Conservation (phyloP, 768 basidiomycete genomes). For the Dioszegia crocea region DNA sequence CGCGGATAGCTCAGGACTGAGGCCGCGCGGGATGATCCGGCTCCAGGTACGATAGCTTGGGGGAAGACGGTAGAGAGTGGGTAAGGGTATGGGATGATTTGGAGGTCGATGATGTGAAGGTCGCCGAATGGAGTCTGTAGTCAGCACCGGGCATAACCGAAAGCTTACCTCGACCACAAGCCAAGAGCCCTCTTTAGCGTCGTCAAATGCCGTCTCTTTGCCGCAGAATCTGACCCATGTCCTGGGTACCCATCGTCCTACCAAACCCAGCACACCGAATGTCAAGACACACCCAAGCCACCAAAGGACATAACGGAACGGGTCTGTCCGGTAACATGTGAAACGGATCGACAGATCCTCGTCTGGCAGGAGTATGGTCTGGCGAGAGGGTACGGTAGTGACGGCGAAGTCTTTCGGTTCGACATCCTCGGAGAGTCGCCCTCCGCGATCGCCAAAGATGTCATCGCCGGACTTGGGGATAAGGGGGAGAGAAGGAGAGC, state of each 20-base stretch:
- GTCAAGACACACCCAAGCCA: constrained; percentile 62
- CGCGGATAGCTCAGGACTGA: constrained; percentile 17
- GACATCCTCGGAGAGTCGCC: constrained; percentile 15
- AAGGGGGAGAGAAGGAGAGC: constrained; percentile 46
- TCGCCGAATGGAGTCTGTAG: constrained; percentile 78
- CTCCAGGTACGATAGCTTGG: constrained; percentile 26
- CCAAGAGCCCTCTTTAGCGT: constrained; percentile 60
- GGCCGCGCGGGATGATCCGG: constrained; percentile 19
- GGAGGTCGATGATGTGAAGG: constrained; percentile 69
- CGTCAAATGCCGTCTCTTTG: constrained; percentile 72
- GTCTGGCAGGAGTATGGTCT: constrained; percentile 77
- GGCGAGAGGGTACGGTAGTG: constrained; percentile 53
- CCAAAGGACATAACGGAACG: constrained; percentile 68
- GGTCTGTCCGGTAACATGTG: constrained; percentile 71
- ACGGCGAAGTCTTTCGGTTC: constrained; percentile 39
- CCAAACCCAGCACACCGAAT: constrained; percentile 67
- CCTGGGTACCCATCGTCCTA: constrained; percentile 90
- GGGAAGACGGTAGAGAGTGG: constrained; percentile 76
- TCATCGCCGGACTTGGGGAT: constrained; percentile 39
- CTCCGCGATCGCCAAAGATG: constrained; percentile 44
- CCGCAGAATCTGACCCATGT: constrained; percentile 87
- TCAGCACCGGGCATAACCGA: neutral
- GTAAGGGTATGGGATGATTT: constrained; percentile 68
- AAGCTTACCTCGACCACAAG: constrained; percentile 78
- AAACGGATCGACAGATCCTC: constrained; percentile 86